Base-by-base conservation (phyloP, 129 eudicot species). In the Saussurea involucrata region DNA sequence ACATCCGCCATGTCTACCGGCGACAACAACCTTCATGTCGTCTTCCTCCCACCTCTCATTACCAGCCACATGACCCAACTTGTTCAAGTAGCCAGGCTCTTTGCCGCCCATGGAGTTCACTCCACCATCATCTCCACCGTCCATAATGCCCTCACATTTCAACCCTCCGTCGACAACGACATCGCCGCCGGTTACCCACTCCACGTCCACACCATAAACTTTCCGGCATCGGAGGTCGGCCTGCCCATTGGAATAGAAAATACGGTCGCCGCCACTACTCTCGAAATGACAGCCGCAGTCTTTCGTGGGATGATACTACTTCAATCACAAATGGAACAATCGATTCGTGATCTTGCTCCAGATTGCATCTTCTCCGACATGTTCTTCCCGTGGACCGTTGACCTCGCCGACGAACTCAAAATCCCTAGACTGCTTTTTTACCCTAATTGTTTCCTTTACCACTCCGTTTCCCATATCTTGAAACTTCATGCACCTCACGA, bases 331-430 rank as follows among this genome's bases (percentile, higher is more conserved):
- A 69, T 73, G 46, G 84, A 86, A 29, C 44, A 76, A 18, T 2
- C 69, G 12, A 73, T 89, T 8, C 71, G 76, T 0, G 72, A 63
- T 28, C 73, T 76, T 44, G 55, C 27, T 8, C 87, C 88, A 0
- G 81, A 79, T 25, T 84, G 84, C 69, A 76, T 87, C n/a, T 58
- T 85, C 46, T 76, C 89, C 24, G 90, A 86, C 36, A 84, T 79
- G 94, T 80, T 79, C 24, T 84, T 79, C 69, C 87, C 87, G 31
- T 89, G 94, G 92, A 81, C 87, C 0, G 75, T 25, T 4, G 88
- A 83, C 27, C 36, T 81, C 0, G 93, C 90, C 1, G 69, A 65
- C 13, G 75, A 89, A 7, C 74, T 86, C 53, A 66, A 76, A 1
- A 86, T 86, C 18, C 90, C 95, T 0, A 76, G 91, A 24, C 73